A percentile compares a stretch with the other conserved stretches of the same genome.
Conservation (phyloP, 108 stramenopile species). For the Stephanodiscus triporus region DNA sequence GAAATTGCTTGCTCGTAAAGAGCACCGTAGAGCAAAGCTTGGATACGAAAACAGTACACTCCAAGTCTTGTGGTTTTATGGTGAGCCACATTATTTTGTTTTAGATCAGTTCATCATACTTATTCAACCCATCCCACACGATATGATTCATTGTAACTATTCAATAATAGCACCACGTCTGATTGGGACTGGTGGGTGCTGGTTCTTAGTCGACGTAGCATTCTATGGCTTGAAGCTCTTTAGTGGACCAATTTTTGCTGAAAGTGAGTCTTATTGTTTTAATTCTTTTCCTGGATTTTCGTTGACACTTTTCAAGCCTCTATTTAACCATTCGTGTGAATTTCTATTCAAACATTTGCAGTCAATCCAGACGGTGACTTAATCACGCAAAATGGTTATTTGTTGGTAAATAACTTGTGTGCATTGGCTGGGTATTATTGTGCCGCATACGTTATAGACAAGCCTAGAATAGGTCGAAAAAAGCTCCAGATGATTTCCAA, state of each 20-base stretch:
- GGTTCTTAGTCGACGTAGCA: slow-evolving; percentile 32
- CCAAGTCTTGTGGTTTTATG: slow-evolving; percentile 9
- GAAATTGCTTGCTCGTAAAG: slow-evolving; percentile 9
- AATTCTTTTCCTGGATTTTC: background rate
- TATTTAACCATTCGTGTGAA: background rate
- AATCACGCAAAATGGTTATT: slow-evolving; percentile 25
- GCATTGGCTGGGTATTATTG: slow-evolving; percentile 32
- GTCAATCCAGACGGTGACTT: slow-evolving; percentile 32
- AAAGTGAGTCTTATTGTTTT: background rate
- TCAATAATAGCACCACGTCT: slow-evolving; percentile 16
- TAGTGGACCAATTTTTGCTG: slow-evolving; percentile 24
- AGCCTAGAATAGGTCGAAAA: slow-evolving; percentile 22
- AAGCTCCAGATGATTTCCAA: slow-evolving; percentile 19
- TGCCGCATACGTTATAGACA: slow-evolving; percentile 29
- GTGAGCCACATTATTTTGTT: background rate
- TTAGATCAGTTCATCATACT: no score
- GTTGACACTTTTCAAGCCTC: background rate
- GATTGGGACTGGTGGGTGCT: slow-evolving; percentile 24
- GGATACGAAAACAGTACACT: slow-evolving; percentile 1
- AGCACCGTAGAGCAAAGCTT: slow-evolving; percentile 5
- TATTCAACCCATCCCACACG: no score
- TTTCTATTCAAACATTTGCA: background rate
- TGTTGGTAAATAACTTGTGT: slow-evolving; percentile 33
- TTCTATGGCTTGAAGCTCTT: slow-evolving; percentile 48
- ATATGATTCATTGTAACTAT: background rate